Conservation (phyloP, 768 basidiomycete genomes). For the Pulveroboletus ravenelii region DNA sequence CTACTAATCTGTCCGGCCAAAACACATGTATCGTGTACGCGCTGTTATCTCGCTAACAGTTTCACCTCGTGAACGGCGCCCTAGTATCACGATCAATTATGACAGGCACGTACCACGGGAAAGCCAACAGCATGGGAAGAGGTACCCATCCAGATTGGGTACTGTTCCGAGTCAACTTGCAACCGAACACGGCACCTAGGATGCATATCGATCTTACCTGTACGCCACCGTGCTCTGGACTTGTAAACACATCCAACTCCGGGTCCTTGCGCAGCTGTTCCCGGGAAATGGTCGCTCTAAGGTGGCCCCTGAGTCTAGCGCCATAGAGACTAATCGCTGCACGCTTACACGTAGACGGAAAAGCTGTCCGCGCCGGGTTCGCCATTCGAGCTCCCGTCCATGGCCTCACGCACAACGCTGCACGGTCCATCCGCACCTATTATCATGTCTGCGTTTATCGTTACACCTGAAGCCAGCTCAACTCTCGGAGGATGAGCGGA, state of each 20-base stretch:
- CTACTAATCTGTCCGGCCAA: slow-evolving; percentile 32
- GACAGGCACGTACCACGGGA: slow-evolving; percentile 10
- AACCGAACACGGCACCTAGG: background rate
- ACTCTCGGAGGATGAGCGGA: slow-evolving; percentile 28
- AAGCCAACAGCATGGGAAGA: slow-evolving; percentile 12
- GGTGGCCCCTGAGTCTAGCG: slow-evolving; percentile 1
- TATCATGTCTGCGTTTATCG: slow-evolving; percentile 44
- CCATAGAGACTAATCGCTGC: background rate
- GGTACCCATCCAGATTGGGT: slow-evolving; percentile 21
- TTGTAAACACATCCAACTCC: slow-evolving; percentile 29
- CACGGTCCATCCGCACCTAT: slow-evolving; percentile 55
- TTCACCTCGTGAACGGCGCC: background rate
- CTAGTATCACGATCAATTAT: background rate
- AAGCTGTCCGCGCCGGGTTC: slow-evolving; percentile 22
- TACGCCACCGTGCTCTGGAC: slow-evolving; percentile 8
- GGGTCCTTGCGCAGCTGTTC: slow-evolving; percentile 37
- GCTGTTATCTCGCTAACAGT: slow-evolving; percentile 29
- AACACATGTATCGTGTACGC: slow-evolving; percentile 34
- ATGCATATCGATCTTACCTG: slow-evolving; percentile 7
- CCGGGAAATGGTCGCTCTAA: slow-evolving; percentile 40
- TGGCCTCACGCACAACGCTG: slow-evolving; percentile 35
- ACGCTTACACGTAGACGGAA: slow-evolving; percentile 41
- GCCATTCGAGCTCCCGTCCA: slow-evolving; percentile 27
- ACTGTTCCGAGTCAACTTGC: slow-evolving; percentile 1
- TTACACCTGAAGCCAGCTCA: slow-evolving; percentile 38